These are phyloP conservation scores for Phycomyces blakesleeanus DNA, from an alignment of 192 early-diverging fungal genomes.

Conservation along the genomic window DNA sequence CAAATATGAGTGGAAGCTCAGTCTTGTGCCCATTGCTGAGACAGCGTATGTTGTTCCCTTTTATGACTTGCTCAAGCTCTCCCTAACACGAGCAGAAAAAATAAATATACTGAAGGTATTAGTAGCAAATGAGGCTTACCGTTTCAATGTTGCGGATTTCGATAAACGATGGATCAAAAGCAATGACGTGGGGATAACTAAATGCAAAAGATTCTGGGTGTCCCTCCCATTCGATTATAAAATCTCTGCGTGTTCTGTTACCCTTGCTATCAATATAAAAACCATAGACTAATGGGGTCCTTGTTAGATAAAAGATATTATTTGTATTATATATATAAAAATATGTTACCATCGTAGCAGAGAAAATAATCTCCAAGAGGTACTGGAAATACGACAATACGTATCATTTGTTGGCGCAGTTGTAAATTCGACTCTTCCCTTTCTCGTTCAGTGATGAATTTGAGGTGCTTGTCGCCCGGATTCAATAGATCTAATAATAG, in stretches of 20 bases:
- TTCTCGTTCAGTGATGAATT: conserved; percentile 83
- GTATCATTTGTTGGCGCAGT: conserved; percentile 50
- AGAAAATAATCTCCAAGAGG: conserved; percentile 78
- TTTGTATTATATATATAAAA: background rate
- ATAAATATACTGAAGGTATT: background rate
- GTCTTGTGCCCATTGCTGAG: conserved; percentile 36
- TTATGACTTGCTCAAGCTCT: conserved; percentile 49
- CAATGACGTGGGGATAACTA: conserved; percentile 81
- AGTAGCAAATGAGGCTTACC: conserved; percentile 22
- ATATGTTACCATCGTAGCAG: conserved; percentile 84
- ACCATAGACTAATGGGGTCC: conserved; percentile 62
- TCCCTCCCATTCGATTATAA: conserved; percentile 87
- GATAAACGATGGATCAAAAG: conserved; percentile 88
- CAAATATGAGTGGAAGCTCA: conserved; percentile 23
- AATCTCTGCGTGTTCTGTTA: conserved; percentile 63
- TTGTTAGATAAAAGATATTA: background rate
- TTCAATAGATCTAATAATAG: conserved; percentile 64
- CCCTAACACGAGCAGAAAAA: conserved; percentile 33
- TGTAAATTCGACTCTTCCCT: conserved; percentile 22
- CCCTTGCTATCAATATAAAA: conserved; percentile 91
- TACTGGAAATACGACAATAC: conserved; percentile 79
- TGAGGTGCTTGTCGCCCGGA: conserved; percentile 71
- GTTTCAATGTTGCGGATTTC: conserved; percentile 84
- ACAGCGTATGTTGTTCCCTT: conserved; percentile 54
- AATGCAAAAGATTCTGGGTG: conserved; percentile 80